Percentiles rank a stretch among this genome's conserved stretches.
These are phyloP conservation scores for Silene conica DNA, from an alignment of 148 eudicot species.

Conservation along the genomic window DNA sequence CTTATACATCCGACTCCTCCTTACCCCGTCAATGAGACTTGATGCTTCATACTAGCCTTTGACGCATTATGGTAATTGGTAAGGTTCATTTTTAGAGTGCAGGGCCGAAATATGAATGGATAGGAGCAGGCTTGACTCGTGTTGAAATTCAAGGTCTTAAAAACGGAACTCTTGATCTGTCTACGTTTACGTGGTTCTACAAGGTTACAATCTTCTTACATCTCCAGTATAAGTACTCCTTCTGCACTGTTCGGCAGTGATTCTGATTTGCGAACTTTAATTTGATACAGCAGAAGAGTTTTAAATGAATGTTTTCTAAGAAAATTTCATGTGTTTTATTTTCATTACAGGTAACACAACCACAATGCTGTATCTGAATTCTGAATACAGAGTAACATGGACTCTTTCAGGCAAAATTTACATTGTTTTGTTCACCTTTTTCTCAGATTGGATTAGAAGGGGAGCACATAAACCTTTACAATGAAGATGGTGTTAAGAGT, in stretches of 20 bases:
- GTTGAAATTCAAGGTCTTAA: conserved; percentile 56
- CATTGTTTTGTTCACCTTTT: background rate
- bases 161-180: conserved; percentile 52
- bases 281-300: background rate
- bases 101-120: conserved; percentile 85
- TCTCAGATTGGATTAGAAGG: conserved; percentile 78
- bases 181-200: conserved; percentile 58
- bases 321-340: too few relatives aligned
- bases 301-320: background rate
- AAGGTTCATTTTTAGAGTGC: conserved; percentile 89
- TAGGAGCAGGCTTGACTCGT: conserved; percentile 87
- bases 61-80: too few relatives aligned
- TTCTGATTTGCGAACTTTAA: too few relatives aligned
- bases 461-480: conserved; percentile 59
- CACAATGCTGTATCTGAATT: too few relatives aligned
- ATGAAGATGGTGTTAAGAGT: conserved; percentile 39
- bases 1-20: background rate
- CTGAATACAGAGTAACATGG: too few relatives aligned
- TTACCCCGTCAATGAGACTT: too few relatives aligned
- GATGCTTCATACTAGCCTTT: too few relatives aligned
- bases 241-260: too few relatives aligned
- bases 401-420: too few relatives aligned
- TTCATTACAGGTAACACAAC: too few relatives aligned
- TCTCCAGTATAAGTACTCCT: background rate
- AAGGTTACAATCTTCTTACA: conserved; percentile 45